phyloP scores from a whole-genome alignment of 768 basidiomycete species.

The Trametopsis cervina region DNA sequence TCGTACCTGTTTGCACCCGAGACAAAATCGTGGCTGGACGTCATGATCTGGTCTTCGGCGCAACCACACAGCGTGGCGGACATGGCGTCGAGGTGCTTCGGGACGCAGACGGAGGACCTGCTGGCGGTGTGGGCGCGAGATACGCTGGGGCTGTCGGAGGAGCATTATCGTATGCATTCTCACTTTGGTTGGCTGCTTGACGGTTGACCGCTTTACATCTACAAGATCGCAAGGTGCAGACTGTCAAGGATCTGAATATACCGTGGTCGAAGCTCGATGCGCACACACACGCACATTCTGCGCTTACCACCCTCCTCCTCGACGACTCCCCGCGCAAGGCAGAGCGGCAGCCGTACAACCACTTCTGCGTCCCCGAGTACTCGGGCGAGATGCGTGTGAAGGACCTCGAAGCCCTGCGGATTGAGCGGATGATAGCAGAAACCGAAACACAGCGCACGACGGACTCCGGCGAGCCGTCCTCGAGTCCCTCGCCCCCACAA shows the following conservation, averaged over 20 bases:
- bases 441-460: neutral
- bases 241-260: constrained; percentile 70
- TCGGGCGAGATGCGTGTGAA: constrained; percentile 33
- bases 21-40: constrained; percentile 65
- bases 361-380: constrained; percentile 73
- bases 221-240: constrained; percentile 34
- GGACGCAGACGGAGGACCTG: constrained; percentile 31
- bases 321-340: constrained; percentile 52
- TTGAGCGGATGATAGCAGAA: constrained; percentile 6
- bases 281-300: constrained; percentile 28
- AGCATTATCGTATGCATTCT: constrained; percentile 59
- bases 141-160: constrained; percentile 56
- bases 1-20: constrained; percentile 55
- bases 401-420: constrained; percentile 28
- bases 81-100: constrained; percentile 66
- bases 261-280: constrained; percentile 48
- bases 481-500: neutral
- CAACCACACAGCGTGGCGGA: constrained; percentile 72
- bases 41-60: constrained; percentile 87
- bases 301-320: constrained; percentile 40
- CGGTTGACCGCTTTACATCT: neutral
- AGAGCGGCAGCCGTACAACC: constrained; percentile 72
- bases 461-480: neutral
- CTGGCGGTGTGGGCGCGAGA: constrained; percentile 76
- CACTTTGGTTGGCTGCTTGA: neutral